phyloP scores from a whole-genome alignment of 768 basidiomycete genomes.

The Tulasnella sp. region DNA sequence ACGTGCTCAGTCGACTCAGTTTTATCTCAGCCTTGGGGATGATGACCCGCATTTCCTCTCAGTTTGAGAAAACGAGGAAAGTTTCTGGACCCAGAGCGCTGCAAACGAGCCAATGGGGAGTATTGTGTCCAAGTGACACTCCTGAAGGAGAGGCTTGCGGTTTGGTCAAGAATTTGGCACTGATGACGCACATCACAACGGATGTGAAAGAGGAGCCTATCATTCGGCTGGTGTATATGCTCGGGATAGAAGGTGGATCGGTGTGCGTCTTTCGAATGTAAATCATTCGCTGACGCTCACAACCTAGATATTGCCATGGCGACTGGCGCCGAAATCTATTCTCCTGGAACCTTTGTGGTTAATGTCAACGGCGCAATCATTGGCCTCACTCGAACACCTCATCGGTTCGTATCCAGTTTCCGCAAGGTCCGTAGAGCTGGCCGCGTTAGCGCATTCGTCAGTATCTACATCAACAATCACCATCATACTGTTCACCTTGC shows the following conservation, averaged over 20 bases:
- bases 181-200: slow-evolving; percentile 99
- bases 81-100: slow-evolving; percentile 94
- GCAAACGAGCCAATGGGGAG: slow-evolving; percentile 98
- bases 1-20: slow-evolving; percentile 87
- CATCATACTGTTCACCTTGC: slow-evolving; percentile 93
- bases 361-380: slow-evolving; percentile 96
- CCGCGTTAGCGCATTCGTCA: slow-evolving; percentile 89
- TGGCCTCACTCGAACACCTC: slow-evolving; percentile 78
- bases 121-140: slow-evolving; percentile 95
- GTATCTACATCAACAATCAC: slow-evolving; percentile 91
- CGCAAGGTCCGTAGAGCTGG: slow-evolving; percentile 86
- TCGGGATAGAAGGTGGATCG: slow-evolving; percentile 96
- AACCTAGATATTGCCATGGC: slow-evolving; percentile 72
- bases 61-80: slow-evolving; percentile 98
- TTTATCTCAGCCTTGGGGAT: slow-evolving; percentile 98
- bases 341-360: slow-evolving; percentile 84
- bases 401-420: slow-evolving; percentile 80
- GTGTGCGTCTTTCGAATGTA: too few relatives aligned
- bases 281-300: not conserved
- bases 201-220: slow-evolving; percentile 96
- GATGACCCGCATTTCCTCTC: slow-evolving; percentile 99
- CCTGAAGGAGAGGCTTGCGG: slow-evolving; percentile 99
- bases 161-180: slow-evolving; percentile 91
- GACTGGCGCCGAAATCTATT: slow-evolving; percentile 93
- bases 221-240: slow-evolving; percentile 75